A percentile compares a stretch with the other conserved stretches of the same genome.
These are phyloP conservation scores for Epichloe uncinata DNA, from an alignment of 2,329 filamentous ascomycete species.

Conservation along the genomic window DNA sequence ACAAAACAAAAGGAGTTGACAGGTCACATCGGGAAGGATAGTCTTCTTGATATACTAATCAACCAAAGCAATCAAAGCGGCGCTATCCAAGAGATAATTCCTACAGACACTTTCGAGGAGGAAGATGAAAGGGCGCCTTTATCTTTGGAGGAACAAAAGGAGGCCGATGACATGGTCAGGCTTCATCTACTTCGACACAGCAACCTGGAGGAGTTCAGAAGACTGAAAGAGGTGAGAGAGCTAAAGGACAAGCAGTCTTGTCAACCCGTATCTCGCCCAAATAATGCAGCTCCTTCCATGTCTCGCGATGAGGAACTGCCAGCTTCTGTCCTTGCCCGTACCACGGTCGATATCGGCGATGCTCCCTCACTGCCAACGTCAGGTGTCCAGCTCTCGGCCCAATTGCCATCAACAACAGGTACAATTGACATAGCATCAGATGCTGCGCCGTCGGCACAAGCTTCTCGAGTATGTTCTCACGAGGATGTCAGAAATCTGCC, in stretches of 20 bases:
- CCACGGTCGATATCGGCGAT: slow-evolving; percentile 1
- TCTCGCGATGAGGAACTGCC: background rate
- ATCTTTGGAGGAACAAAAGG: slow-evolving; percentile 45
- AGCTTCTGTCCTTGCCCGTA: background rate
- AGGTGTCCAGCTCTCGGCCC: background rate
- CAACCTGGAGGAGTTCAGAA: slow-evolving; percentile 20
- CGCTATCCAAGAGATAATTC: slow-evolving; percentile 42
- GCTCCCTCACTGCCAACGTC: background rate
- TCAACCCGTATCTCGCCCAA: background rate
- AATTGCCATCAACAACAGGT: background rate
- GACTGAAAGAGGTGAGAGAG: slow-evolving; percentile 10
- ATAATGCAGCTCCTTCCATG: background rate
- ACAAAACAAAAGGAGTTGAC: slow-evolving; percentile 37
- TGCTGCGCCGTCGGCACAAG: background rate
- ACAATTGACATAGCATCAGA: background rate
- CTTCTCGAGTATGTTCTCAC: background rate
- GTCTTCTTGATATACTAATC: slow-evolving; percentile 39
- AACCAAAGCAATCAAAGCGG: slow-evolving; percentile 11
- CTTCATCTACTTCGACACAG: slow-evolving; percentile 19
- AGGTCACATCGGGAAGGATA: slow-evolving; percentile 47
- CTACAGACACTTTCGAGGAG: slow-evolving; percentile 60
- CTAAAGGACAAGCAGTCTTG: background rate
- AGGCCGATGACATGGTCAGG: slow-evolving; percentile 32
- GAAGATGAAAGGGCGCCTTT: slow-evolving; percentile 46
- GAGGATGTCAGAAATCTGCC: background rate